Base-by-base conservation (phyloP, 2,329 filamentous ascomycete species). In the Cytospora piceae region DNA sequence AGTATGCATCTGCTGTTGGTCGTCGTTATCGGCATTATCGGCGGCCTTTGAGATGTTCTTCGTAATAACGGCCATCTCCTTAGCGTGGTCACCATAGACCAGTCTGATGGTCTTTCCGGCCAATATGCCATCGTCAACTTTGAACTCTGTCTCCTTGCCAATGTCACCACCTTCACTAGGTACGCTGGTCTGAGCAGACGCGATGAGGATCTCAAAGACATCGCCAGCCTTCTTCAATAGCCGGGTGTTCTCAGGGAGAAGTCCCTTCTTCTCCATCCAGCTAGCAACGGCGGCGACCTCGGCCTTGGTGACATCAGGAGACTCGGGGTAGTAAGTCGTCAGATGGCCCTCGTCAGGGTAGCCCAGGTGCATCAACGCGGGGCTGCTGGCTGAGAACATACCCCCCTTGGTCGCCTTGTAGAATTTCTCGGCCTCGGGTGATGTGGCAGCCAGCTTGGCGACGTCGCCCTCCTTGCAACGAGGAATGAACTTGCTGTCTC, bases 301-400 rank as follows among this genome's bases (percentile, higher is more conserved):
- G 39, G 83, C 81, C 77, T 93, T 87, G 49, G 88, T 92, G 73
- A 95, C 93, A 54, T 82, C 80, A 9, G 89, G 82, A 5, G 90
- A 93, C 69, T 92, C 85, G 1, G 91, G 92, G 75, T 94, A 95
- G 77, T 94, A 95, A 1, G 89, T 91, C 3, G 90, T 92, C 84
- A 93, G 84, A 76, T 94, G 90, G 37, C 90, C 90, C 34, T 87
- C 83, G 42, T 91, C 89, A 0, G 87, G 83, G 74, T 91, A 94
- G 51, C 92, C 92, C 31, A 95, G 79, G 72, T 94, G 90, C 83
- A 94, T 87, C 69, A 90, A 80, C 20, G 84, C 84, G 37, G 85
- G 80, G 67, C 87, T 84, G 66, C 85, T 80, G 32, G 86, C 85
- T 70, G 89, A 87, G 74, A 93, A 94, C 65, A 94, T 90, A 67